Percentiles rank a stretch among this genome's conserved stretches.
Conservation (phyloP, 2,329 filamentous ascomycete genomes). For the Pseudogymnoascus sp. region DNA sequence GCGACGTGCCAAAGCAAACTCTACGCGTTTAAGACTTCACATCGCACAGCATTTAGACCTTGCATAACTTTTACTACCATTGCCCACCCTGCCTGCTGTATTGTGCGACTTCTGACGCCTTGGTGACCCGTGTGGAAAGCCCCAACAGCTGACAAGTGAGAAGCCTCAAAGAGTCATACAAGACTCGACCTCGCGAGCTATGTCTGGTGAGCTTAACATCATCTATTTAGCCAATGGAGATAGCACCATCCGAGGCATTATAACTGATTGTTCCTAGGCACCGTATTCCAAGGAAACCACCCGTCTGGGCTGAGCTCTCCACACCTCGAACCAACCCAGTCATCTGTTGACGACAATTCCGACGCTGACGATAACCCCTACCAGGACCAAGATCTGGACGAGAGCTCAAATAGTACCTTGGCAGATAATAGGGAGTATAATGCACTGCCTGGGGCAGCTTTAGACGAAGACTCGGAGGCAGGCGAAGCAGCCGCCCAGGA, state of each 20-base stretch:
- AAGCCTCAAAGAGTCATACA: slow-evolving; percentile 3
- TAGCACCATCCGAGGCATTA: background rate
- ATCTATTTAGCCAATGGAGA: background rate
- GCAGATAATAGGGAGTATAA: background rate
- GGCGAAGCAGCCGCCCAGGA: slow-evolving; percentile 17
- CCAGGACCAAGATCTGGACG: slow-evolving; percentile 11
- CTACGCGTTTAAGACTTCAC: background rate
- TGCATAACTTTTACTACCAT: background rate
- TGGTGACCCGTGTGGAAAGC: background rate
- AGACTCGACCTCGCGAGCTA: background rate
- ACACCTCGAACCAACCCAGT: background rate
- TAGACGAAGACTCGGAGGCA: slow-evolving; percentile 15
- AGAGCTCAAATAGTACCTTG: slow-evolving; percentile 8
- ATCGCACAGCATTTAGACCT: background rate
- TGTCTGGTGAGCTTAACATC: background rate
- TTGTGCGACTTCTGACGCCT: background rate
- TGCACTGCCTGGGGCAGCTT: background rate
- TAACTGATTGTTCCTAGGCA: background rate
- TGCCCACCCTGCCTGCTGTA: background rate
- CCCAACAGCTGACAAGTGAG: background rate
- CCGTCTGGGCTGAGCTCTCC: background rate
- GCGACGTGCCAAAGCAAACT: background rate
- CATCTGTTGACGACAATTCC: slow-evolving; percentile 4
- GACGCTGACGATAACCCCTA: slow-evolving; percentile 16
- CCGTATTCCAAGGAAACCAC: background rate